Conservation (phyloP, 2,329 filamentous ascomycete species). For the Dichotomopilus funicola region DNA sequence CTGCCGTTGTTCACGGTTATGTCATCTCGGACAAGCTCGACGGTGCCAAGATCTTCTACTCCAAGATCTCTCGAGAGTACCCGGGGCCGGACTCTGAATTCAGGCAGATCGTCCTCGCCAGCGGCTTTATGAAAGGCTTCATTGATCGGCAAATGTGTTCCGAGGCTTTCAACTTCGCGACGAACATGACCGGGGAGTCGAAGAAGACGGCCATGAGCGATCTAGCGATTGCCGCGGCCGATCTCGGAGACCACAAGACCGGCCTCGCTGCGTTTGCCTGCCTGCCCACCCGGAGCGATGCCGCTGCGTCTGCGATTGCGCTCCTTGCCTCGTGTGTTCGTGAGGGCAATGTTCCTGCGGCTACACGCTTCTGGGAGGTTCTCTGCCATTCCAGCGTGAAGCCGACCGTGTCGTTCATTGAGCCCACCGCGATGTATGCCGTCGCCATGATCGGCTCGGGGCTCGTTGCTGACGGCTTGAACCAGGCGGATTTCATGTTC, state of each 20-base stretch:
- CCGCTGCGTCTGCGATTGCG: conserved; percentile 62
- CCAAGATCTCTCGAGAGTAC: conserved; percentile 64
- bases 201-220: conserved; percentile 60
- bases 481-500: conserved; percentile 80
- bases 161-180: conserved; percentile 68
- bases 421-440: conserved; percentile 85
- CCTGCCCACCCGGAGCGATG: conserved; percentile 46
- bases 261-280: conserved; percentile 61
- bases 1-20: conserved; percentile 86
- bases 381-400: conserved; percentile 57
- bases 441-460: conserved; percentile 82
- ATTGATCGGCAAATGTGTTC: conserved; percentile 62
- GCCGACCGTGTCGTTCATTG: conserved; percentile 62
- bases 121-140: conserved; percentile 74
- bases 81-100: conserved; percentile 54
- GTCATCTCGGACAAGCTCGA: conserved; percentile 72
- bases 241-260: conserved; percentile 63
- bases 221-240: conserved; percentile 72
- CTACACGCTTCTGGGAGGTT: conserved; percentile 73
- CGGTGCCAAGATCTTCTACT: conserved; percentile 78
- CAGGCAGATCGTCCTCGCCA: conserved; percentile 63
- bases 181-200: conserved; percentile 52
- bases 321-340: conserved; percentile 84
- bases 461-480: conserved; percentile 72
- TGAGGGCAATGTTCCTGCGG: conserved; percentile 68